These are phyloP conservation scores for Penicillium capsulatum DNA, from an alignment of 2,329 filamentous ascomycete genomes.

Conservation along the genomic window DNA sequence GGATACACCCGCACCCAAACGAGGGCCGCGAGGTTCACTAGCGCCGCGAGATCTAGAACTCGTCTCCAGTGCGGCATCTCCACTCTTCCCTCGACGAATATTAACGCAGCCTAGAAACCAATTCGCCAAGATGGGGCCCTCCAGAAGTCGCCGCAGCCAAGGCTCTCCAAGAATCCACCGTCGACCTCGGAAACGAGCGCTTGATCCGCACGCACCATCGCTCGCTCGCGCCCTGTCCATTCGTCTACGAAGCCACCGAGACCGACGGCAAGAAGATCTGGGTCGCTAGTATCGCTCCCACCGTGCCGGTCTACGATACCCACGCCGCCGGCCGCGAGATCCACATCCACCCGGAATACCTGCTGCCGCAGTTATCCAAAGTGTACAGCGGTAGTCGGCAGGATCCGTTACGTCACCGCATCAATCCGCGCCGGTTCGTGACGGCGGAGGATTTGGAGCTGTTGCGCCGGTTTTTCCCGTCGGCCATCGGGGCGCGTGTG, in stretches of 20 bases:
- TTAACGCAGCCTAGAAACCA: constrained; percentile 9
- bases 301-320: constrained; percentile 12
- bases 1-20: constrained; percentile 11
- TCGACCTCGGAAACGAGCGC: constrained; percentile 4
- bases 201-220: constrained; percentile 12
- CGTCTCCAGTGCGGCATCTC: constrained; percentile 8
- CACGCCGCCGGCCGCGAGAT: constrained; percentile 17
- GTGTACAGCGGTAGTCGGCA: constrained; percentile 7
- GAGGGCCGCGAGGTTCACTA: not conserved
- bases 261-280: constrained; percentile 9
- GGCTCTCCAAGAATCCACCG: constrained; percentile 6
- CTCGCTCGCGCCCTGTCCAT: constrained; percentile 11
- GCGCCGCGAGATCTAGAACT: constrained; percentile 7
- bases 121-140: constrained; percentile 11
- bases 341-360: constrained; percentile 12
- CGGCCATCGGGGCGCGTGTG: constrained; percentile 13
- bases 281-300: constrained; percentile 9
- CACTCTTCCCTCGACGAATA: too few relatives aligned
- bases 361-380: constrained; percentile 9
- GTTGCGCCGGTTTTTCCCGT: constrained; percentile 14
- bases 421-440: constrained; percentile 16
- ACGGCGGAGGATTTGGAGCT: constrained; percentile 6
- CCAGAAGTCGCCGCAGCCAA: constrained; percentile 6
- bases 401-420: constrained; percentile 8
- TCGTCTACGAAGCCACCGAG: constrained; percentile 12